These are phyloP conservation scores for Xylariaceae sp. DNA, from an alignment of 2,329 filamentous ascomycete genomes.

Conservation along the genomic window DNA sequence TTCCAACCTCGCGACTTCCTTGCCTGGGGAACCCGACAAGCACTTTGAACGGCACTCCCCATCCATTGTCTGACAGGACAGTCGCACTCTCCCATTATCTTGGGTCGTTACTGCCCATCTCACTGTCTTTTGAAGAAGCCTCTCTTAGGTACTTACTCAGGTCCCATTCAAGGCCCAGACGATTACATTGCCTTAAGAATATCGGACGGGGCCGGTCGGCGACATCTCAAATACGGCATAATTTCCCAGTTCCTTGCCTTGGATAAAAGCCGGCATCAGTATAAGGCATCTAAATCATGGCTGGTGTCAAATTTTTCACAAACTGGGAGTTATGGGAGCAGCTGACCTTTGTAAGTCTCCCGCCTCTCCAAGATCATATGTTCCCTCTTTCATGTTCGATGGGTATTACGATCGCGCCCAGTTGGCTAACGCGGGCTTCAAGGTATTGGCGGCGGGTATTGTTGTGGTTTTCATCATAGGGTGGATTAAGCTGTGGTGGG, in stretches of 20 bases:
- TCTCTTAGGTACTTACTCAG: too few species aligned
- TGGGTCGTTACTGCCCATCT: slow-evolving; percentile 1
- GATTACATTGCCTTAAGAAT: too few species aligned
- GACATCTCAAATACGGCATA: slow-evolving; percentile 7
- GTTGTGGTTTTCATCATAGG: slow-evolving; percentile 64
- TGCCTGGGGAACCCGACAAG: neutral
- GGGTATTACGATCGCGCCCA: neutral
- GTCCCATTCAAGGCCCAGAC: too few species aligned
- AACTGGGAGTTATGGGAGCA: slow-evolving; percentile 81
- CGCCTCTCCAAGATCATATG: neutral
- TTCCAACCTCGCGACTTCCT: too few species aligned
- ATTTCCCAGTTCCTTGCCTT: slow-evolving; percentile 9
- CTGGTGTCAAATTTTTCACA: slow-evolving; percentile 52
- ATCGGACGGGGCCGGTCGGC: too few species aligned
- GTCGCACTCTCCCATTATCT: too few species aligned
- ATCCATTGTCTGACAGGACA: too few species aligned
- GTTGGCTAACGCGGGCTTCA: slow-evolving; percentile 16
- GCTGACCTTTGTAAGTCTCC: slow-evolving; percentile 72
- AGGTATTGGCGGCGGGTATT: slow-evolving; percentile 71
- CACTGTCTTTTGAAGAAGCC: slow-evolving; percentile 1
- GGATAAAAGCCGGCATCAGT: slow-evolving; percentile 20
- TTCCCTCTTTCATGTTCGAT: neutral
- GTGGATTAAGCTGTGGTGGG: slow-evolving; percentile 61
- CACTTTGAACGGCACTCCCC: too few species aligned
- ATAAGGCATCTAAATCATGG: slow-evolving; percentile 25